Percentiles rank a stretch among this genome's conserved stretches.
Evolutionary conservation across 164 flowering plant species (phyloP).

Genomic region (Piper longum): DNA sequence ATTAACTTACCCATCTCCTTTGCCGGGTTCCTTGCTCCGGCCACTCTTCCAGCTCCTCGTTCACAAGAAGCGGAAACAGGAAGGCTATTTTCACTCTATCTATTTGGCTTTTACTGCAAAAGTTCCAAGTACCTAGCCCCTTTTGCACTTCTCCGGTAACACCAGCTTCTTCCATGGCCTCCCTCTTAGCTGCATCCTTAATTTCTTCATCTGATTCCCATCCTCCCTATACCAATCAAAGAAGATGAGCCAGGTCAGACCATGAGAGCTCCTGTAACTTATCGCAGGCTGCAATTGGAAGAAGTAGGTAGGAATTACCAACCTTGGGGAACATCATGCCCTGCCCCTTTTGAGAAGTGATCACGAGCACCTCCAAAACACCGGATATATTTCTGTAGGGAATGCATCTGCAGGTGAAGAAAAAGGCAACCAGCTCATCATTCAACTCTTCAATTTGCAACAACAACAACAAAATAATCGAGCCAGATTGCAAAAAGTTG

Average conservation of each 20-base stretch:
- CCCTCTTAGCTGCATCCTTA: slow-evolving; percentile 51
- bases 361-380: slow-evolving; percentile 40
- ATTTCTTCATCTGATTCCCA: slow-evolving; percentile 72
- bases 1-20: slow-evolving; percentile 55
- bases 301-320: not conserved
- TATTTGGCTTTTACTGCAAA: slow-evolving; percentile 46
- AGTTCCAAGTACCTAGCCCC: slow-evolving; percentile 58
- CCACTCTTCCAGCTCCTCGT: slow-evolving; percentile 65
- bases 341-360: slow-evolving; percentile 46
- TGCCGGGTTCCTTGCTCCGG: slow-evolving; percentile 46
- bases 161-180: slow-evolving; percentile 78
- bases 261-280: not conserved
- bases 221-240: slow-evolving; percentile 42
- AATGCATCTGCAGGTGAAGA: slow-evolving; percentile 33
- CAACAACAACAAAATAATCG: not conserved
- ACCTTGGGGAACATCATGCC: slow-evolving; percentile 76
- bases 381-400: slow-evolving; percentile 35
- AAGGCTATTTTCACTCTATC: slow-evolving; percentile 46
- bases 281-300: not conserved
- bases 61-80: slow-evolving; percentile 68
- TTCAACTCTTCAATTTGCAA: not conserved
- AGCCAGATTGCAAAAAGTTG: slow-evolving; percentile 1
- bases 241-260: not conserved
- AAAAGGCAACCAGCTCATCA: not conserved
- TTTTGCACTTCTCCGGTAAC: slow-evolving; percentile 48